Evolutionary conservation across 2,329 filamentous ascomycete species (phyloP), one percentile per base, ranked within the genome.

Genomic region (Colletotrichum sojae): DNA sequence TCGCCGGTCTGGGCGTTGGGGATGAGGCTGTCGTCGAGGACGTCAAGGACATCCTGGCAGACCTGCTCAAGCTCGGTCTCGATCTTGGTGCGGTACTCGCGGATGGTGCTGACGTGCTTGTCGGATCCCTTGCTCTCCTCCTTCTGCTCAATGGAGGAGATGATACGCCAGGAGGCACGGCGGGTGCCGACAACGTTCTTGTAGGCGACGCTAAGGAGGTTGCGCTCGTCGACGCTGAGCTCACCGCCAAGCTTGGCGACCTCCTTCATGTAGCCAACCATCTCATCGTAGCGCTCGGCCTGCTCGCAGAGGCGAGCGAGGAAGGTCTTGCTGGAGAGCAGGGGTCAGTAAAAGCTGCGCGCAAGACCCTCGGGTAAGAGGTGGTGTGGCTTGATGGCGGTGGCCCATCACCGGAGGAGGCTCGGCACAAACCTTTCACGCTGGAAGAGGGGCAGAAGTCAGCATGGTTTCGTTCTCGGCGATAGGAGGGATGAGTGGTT

Each of bases 211-310:
- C 94, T 97, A 75, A 99, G 92, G 74, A 99, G 93, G 88, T 98
- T 98, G 84, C 95, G 94, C 91, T 99, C 96, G 84, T 98, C 95
- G 78, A 98, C 95, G 74, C 91, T 92, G 79, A 95, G 91, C 85
- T 95, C 93, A 78, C 89, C 88, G 76, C 88, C 89, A 76, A 91
- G 83, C 87, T 97, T 97, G 85, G 95, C 95, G 79, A 98, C 95
- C 92, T 98, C 94, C 94, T 98, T 98, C 96, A 98, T 98, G 89
- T 95, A 98, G 82, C 91, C 94, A 78, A 98, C 95, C 95, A 98
- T 98, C 88, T 98, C 96, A 95, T 99, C 95, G 87, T 99, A 99
- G 83, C 95, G 95, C 90, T 98, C 96, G 83, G 96, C 96, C 91
- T 99, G 96, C 93, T 98, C 96, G 90, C 96, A 98, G 83, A 99